Base-by-base conservation (phyloP, 2,329 filamentous ascomycete species). In the Aspergillus ochraceoroseus region DNA sequence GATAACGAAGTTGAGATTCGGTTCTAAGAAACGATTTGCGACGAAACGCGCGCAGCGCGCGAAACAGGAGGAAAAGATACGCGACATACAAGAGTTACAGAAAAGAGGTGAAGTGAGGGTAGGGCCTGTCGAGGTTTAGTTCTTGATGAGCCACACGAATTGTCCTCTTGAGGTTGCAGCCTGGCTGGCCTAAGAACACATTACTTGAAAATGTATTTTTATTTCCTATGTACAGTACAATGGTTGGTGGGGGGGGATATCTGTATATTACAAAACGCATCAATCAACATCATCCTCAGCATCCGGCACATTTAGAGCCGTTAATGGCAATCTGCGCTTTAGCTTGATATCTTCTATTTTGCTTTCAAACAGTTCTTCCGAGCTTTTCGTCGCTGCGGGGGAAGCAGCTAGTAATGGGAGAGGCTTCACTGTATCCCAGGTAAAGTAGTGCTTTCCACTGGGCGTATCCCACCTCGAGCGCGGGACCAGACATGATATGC, bases 1-100 rank as follows among this genome's bases (percentile, higher is more conserved):
- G 83, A 94, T 96, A 49, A 94, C 87, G 5, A 94, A 94, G 64
- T 59, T 95, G 46, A 90, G 83, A 62, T 85, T 92, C 59, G 90
- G 90, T 0, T 87, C 85, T 1, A 72, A 77, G 71, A 62, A 85
- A 66, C 47, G 78, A 67, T 67, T 87, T 76, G 42, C 71, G 75
- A 55, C 69, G 66, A 38, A 45, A 23, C 30, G 41, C 12, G 38
- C 38, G 31, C 41, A 38, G 15, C 41, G 41, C 7, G 35, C 35
- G 12, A 43, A 43, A 30, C 41, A 43, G 4, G 41, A 43, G 29
- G 35, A 43, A 20, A 43, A 33, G 31, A 43, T 43, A 11, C 26
- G 35, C 13, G 25, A 39, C n/a, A 35, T 43, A 7, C 17, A 27
- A 13, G 41, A 43, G 27, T 17, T 43, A 14, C 30, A 31, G 14